Conservation (phyloP, 495 filamentous ascomycete species). For the Hypoxylon cercidicola region DNA sequence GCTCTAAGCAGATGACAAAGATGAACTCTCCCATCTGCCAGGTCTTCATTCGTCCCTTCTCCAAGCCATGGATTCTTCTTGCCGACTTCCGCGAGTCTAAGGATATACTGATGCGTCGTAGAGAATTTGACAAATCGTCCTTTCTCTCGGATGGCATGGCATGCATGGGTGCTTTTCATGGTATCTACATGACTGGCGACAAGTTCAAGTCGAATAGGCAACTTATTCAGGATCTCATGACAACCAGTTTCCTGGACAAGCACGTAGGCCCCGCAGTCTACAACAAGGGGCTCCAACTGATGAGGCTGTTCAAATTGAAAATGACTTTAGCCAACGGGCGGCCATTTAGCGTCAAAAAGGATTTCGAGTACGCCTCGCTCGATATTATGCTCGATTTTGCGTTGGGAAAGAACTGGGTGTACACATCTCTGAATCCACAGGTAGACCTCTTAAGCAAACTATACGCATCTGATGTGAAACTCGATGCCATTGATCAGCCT, state of each 20-base stretch:
- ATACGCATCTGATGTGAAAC: not conserved
- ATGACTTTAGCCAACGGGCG: not conserved
- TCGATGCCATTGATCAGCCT: not conserved
- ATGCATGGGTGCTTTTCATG: not conserved
- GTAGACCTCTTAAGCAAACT: not conserved
- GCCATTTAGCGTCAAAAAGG: not conserved
- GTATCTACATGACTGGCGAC: conserved; percentile 2
- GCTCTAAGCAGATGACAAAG: conserved; percentile 17
- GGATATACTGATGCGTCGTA: conserved; percentile 49
- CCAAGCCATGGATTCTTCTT: conserved; percentile 46
- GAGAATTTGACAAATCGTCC: conserved; percentile 48
- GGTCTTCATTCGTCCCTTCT: conserved; percentile 48
- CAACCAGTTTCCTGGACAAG: conserved; percentile 38
- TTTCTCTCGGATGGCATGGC: conserved; percentile 19
- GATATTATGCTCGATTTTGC: not conserved
- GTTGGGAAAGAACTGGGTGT: not conserved
- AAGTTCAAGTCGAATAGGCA: conserved; percentile 27
- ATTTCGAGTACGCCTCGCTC: not conserved
- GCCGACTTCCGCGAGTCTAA: conserved; percentile 48
- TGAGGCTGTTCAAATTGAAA: not conserved
- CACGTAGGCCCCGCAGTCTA: conserved; percentile 3
- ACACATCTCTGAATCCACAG: not conserved
- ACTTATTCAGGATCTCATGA: conserved; percentile 38
- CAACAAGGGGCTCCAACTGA: not conserved
- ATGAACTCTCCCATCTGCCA: conserved; percentile 52